Base-by-base conservation (phyloP, 1,284 basidiomycete genomes). In the Cystobasidium slooffiae region DNA sequence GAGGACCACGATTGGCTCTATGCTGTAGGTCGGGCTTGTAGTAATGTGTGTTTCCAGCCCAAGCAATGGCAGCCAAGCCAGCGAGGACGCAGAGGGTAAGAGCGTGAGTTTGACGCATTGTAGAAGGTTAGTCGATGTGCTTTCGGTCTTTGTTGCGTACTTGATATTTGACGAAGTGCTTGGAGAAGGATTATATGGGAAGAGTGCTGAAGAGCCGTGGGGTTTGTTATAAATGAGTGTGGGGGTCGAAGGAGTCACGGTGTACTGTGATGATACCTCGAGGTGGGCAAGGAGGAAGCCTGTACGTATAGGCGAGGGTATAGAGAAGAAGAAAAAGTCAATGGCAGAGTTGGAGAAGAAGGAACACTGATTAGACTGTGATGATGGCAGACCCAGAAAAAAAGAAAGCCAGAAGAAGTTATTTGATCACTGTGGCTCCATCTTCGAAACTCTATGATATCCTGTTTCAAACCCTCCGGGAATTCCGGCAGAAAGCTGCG, bases 1-100 rank as follows among this genome's bases (percentile, higher is more conserved):
- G 61, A 63, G 61, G 61, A 41, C 61, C 61, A 46, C 61, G 44
- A 14, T 63, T 63, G 20, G 61, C 61, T 16, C 46, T 37, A 8
- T 63, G 61, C n/a, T 49, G 44, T 49, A 63, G 61, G 47, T 63
- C 61, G 14, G 61, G 61, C 61, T 63, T 63, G 46, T 63, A 63
- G 44, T 63, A 63, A 20, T 63, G 61, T 22, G 61, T 63, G 31
- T 63, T 63, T 18, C 61, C 61, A 49, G 61, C 61, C 61, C 61
- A 63, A 63, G 61, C 61, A 18, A 63, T 63, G 20, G 61, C 61
- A 47, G 61, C 61, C 7, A 63, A 49, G 46, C 37, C 43, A 12
- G 61, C 61, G n/a, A 46, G 44, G 59, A 61, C 24, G 47, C 44
- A 46, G 24, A 63, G 20, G 6, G 46, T 46, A 22, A 47, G 31